Base-by-base conservation (phyloP, 495 filamentous ascomycete genomes). In the Diplogelasinospora grovesii region DNA sequence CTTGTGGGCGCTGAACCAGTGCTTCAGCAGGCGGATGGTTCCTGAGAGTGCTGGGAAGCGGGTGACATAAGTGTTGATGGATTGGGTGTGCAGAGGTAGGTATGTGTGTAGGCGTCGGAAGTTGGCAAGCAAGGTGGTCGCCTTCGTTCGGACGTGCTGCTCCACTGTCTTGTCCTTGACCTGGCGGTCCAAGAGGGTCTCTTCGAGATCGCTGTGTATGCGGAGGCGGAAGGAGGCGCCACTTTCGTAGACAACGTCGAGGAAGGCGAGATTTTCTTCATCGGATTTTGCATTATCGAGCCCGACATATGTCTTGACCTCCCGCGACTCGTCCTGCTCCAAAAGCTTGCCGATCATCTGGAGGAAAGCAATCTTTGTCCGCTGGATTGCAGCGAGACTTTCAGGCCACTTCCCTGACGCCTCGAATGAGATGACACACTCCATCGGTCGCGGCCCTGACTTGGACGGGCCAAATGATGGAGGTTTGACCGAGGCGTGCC, bases 351-450 rank as follows among this genome's bases (percentile, higher is more conserved):
- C 80, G 35, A 97, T 81, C 57, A 85, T 89, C 5, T 93, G 55
- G 2, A 97, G 72, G 54, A 98, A 93, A 0, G 90, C 93, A 16
- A 90, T 73, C 61, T 98, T 98, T 8, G 89, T 90, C 58, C 85
- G 77, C 57, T 97, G 92, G 30, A 98, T 90, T 3, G 92, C 89
- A 8, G 71, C 70, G 6, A 97, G 64, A 52, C 90, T 83, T 48
- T 97, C 89, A 0, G 92, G 93, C 92, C 92, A 98, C 41, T 89
- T 82, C 8, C 77, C 79, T 4, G 93, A 97, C 22, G 84, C 86
- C 65, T 98, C 92, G 50, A 98, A 96, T 48, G 90, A 89, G 18
- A 98, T 70, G 24, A 85, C 69, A 36, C 89, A 68, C 40, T 90
- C 80, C 52, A 71, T 54, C 1, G 68, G 68, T 0, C 45, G 55